Evolutionary conservation across 805 yeast genomes (phyloP), one percentile per base, ranked within the genome.

Genomic region (Wickerhamia fluorescens): DNA sequence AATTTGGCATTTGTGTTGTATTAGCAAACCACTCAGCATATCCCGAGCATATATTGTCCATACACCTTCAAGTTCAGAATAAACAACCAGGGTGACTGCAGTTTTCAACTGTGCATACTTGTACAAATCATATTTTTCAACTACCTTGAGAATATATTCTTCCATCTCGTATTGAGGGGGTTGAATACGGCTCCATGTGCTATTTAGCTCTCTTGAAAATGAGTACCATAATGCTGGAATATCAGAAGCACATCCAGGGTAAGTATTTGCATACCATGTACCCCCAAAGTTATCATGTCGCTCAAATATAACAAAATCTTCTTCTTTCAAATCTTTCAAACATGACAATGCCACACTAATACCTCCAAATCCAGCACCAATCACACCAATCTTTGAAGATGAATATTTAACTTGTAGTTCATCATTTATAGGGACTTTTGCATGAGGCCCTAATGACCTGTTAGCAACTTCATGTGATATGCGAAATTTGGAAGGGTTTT

Each of bases 241-340:
- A 42, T 62, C 68, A 14, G 57, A 51, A n/a, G 67, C 66, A 39
- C 66, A 58, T 1, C 67, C 67, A 3, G 68, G 68, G 34, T 61
- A 62, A 4, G 66, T 57, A 37, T 62, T 62, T 12, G 67, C 67
- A 42, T 54, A 61, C 68, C 68, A 62, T 14, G 67, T 61, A 9
- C 68, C 67, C 11, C 68, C 67, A 38, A 58, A 57, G 24, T 54
- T 41, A 27, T 45, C 47, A 35, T 60, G 66, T 33, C 57, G 58
- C 31, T 62, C 68, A 29, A 62, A 58, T 9, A 62, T 44, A 5
- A 40, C 49, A 30, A 54, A 52, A 36, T 56, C 63, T 7, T 48
- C 38, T 16, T 43, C 49, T 11, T 51, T 44, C 33, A 53, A 39
- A 14, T 51, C 40, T 21, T 51, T 44, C 25, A 46, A 35, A 24